Percentiles rank a stretch among this genome's conserved stretches.
phyloP scores from a whole-genome alignment of 306 rosid genomes.

The Ormosia emarginata region DNA sequence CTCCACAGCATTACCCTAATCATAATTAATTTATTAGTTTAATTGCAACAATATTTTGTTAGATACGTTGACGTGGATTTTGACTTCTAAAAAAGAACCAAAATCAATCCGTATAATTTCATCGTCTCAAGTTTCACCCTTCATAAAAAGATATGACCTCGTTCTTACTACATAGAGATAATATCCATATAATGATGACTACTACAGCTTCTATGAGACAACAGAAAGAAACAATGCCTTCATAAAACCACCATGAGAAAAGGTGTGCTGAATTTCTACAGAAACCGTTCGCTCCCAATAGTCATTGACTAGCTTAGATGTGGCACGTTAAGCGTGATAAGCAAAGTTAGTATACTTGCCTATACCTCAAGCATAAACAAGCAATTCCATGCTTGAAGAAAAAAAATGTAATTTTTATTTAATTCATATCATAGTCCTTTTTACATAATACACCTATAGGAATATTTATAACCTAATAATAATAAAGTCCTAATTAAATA shows the following conservation, averaged over 20 bases:
- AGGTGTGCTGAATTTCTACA: not conserved
- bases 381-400: no score
- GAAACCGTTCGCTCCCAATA: not conserved
- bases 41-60: not conserved
- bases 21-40: no score
- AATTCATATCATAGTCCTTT: no score
- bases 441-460: no score
- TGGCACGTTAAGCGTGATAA: no score
- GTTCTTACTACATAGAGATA: not conserved
- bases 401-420: no score
- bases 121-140: not conserved
- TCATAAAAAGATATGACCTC: not conserved
- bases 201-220: not conserved
- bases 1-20: no score
- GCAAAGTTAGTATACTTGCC: no score
- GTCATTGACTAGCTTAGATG: not conserved
- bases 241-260: not conserved
- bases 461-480: no score
- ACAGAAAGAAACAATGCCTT: not conserved
- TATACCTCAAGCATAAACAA: no score
- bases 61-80: not conserved
- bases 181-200: not conserved
- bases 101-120: not conserved
- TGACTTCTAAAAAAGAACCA: not conserved
- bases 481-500: no score